phyloP scores from a whole-genome alignment of 345 rosid species.

The Eucalyptus curtisii region DNA sequence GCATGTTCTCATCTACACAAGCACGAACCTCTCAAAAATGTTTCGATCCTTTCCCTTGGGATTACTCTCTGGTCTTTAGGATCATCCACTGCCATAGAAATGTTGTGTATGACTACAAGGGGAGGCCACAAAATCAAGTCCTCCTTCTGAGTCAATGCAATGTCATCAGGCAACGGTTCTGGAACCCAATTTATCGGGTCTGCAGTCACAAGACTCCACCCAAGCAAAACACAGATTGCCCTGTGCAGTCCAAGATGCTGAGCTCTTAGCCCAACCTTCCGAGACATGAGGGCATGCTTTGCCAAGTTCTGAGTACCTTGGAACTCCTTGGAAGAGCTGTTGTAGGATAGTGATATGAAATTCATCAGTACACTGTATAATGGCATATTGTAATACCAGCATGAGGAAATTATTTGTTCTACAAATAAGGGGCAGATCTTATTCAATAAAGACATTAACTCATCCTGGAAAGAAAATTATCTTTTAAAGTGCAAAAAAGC shows the following conservation, averaged over 20 bases:
- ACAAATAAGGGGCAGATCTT: not conserved
- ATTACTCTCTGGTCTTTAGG: constrained; percentile 39
- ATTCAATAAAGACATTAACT: not conserved
- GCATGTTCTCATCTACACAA: not conserved
- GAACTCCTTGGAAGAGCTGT: constrained; percentile 44
- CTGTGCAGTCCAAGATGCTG: constrained; percentile 41
- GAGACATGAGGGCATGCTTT: constrained; percentile 46
- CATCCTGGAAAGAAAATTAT: not conserved
- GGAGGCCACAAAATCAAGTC: constrained; percentile 53
- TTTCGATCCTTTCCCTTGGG: constrained; percentile 30
- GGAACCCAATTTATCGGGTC: constrained; percentile 30
- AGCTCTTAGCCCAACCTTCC: constrained; percentile 33
- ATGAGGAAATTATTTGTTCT: not conserved
- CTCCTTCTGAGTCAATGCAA: constrained; percentile 31
- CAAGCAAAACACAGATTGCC: constrained; percentile 46
- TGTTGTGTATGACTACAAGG: constrained; percentile 27
- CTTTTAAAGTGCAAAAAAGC: not conserved
- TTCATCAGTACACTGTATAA: not conserved
- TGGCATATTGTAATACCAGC: not conserved
- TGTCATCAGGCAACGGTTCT: constrained; percentile 20
- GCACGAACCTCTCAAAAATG: constrained; percentile 35
- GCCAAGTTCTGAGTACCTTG: constrained; percentile 31
- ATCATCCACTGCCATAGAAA: constrained; percentile 32
- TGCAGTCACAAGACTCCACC: constrained; percentile 32
- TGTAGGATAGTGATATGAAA: not conserved